phyloP scores from a whole-genome alignment of 2,329 filamentous ascomycete species.

The Penicillium sp. region DNA sequence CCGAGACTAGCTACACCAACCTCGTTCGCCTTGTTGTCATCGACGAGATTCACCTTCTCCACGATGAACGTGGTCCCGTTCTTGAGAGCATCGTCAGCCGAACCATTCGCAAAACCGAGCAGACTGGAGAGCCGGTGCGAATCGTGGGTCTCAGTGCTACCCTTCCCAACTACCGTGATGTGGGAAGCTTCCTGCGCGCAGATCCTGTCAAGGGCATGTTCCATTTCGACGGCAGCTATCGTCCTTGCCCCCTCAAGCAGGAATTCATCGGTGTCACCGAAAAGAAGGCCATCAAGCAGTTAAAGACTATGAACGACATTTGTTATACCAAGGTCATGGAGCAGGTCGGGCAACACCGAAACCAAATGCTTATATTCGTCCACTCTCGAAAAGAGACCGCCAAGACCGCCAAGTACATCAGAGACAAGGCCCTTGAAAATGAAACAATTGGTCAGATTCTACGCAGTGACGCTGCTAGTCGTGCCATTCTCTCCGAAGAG shows the following conservation, averaged over 20 bases:
- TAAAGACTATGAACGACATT: slow-evolving; percentile 99
- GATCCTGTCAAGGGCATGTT: slow-evolving; percentile 83
- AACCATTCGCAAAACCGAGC: slow-evolving; percentile 88
- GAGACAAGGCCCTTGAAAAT: slow-evolving; percentile 94
- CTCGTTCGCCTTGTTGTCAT: slow-evolving; percentile 96
- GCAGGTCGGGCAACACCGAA: slow-evolving; percentile 86
- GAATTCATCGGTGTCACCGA: slow-evolving; percentile 98
- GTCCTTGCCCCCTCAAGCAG: slow-evolving; percentile 90
- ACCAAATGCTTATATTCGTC: slow-evolving; percentile 99
- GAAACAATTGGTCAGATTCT: slow-evolving; percentile 97
- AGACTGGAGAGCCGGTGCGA: slow-evolving; percentile 88
- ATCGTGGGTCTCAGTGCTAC: slow-evolving; percentile 92
- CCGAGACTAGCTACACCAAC: slow-evolving; percentile 93
- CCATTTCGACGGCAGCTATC: slow-evolving; percentile 92
- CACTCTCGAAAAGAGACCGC: slow-evolving; percentile 98
- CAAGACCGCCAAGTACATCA: slow-evolving; percentile 93
- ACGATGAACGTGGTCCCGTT: slow-evolving; percentile 95
- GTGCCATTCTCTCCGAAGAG: slow-evolving; percentile 83
- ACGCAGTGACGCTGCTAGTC: slow-evolving; percentile 84
- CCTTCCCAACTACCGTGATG: slow-evolving; percentile 92
- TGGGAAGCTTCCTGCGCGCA: slow-evolving; percentile 90
- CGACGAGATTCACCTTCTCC: slow-evolving; percentile 94
- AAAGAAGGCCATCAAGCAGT: slow-evolving; percentile 96
- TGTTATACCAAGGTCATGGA: slow-evolving; percentile 97
- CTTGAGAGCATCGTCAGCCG: slow-evolving; percentile 94